A percentile compares a stretch with the other conserved stretches of the same genome.
Conservation (phyloP, 2,329 filamentous ascomycete species). For the Aspergillus texensis region DNA sequence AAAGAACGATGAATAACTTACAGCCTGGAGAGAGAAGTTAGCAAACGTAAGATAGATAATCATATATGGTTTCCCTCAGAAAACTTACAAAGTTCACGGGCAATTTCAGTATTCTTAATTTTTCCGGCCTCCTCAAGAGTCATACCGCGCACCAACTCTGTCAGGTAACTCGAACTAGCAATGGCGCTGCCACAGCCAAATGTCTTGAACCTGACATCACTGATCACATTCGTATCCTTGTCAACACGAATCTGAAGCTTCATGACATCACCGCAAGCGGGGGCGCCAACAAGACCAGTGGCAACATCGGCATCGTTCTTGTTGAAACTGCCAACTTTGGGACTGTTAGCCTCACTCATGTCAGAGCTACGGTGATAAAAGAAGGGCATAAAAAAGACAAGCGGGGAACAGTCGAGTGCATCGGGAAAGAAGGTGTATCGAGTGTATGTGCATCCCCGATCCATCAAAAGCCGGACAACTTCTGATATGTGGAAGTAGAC, state of each 20-base stretch:
- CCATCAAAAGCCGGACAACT: neutral
- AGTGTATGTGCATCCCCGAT: neutral
- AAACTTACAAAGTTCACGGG: conserved; percentile 82
- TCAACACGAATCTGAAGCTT: conserved; percentile 93
- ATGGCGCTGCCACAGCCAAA: conserved; percentile 95
- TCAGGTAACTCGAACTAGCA: conserved; percentile 91
- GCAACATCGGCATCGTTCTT: conserved; percentile 83
- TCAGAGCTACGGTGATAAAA: conserved; percentile 1
- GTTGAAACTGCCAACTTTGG: conserved; percentile 66
- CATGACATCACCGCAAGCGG: conserved; percentile 90
- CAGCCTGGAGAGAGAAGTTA: neutral
- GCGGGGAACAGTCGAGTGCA: too few species aligned
- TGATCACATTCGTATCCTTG: conserved; percentile 82
- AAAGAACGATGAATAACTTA: neutral
- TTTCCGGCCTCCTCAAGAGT: conserved; percentile 88
- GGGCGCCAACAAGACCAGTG: conserved; percentile 88
- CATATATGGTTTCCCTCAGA: neutral
- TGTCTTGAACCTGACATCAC: conserved; percentile 97
- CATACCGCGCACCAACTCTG: conserved; percentile 94
- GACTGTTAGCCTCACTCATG: conserved; percentile 11
- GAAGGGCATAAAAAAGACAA: neutral
- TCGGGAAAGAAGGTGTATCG: neutral
- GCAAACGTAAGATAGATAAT: neutral
- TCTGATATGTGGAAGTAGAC: neutral
- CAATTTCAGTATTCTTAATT: conserved; percentile 97